A percentile compares a stretch with the other conserved stretches of the same genome.
These are phyloP conservation scores for Leersia perrieri DNA, from an alignment of 176 grass and related monocot genomes.

Conservation along the genomic window DNA sequence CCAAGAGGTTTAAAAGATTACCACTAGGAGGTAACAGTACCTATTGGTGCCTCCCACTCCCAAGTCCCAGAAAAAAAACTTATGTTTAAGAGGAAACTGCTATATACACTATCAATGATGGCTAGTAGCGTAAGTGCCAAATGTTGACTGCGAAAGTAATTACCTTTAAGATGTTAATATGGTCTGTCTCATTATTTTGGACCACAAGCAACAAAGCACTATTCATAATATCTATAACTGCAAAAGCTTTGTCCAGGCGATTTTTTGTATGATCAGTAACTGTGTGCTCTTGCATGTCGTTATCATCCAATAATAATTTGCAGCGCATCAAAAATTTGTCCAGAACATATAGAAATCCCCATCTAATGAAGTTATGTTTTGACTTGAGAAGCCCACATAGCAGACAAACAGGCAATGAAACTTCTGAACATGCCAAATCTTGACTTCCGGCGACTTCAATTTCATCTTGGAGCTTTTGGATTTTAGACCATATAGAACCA, in stretches of 20 bases:
- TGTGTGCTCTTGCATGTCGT: constrained; percentile 54
- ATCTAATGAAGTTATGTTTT: constrained; percentile 94
- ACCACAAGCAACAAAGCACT: constrained; percentile 80
- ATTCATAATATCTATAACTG: constrained; percentile 91
- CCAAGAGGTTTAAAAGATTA: not conserved
- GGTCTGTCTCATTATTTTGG: constrained; percentile 92
- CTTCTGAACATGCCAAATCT: constrained; percentile 63
- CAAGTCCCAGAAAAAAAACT: not conserved
- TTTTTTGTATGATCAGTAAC: constrained; percentile 42
- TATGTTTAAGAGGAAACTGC: constrained; percentile 4
- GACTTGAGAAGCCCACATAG: constrained; percentile 94
- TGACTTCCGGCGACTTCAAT: constrained; percentile 81
- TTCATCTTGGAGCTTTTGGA: constrained; percentile 77
- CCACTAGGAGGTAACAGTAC: not conserved
- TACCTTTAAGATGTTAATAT: constrained; percentile 99
- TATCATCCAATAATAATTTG: constrained; percentile 98
- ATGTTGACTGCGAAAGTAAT: not conserved
- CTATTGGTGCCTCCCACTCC: not conserved
- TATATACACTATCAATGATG: not conserved
- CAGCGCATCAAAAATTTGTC: constrained; percentile 94
- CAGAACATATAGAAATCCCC: constrained; percentile 88
- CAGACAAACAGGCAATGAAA: constrained; percentile 81
- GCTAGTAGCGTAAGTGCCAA: not conserved
- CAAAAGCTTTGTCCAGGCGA: constrained; percentile 76
- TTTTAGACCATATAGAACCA: constrained; percentile 77